Base-by-base conservation (phyloP, 495 filamentous ascomycete species). In the Aspergillus bertholletiae region DNA sequence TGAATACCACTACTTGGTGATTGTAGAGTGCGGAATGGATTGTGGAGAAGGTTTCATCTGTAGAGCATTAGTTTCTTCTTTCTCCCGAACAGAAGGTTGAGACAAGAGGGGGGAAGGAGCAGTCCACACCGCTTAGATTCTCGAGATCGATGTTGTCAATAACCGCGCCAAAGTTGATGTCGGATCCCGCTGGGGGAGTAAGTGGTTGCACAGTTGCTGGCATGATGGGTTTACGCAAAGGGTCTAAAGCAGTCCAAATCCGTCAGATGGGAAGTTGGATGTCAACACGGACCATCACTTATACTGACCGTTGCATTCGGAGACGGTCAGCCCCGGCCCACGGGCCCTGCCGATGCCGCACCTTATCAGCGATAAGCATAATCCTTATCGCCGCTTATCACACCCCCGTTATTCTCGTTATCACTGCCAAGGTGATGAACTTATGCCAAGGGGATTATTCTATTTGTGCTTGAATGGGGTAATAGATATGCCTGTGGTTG, bases 1-100 rank as follows among this genome's bases (percentile, higher is more conserved):
- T 89, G 71, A 90, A 77, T 21, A 90, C 75, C 30, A 89, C 74
- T 8, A 89, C 80, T 49, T 84, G 82, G 61, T 83, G 67, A 12
- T 67, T 73, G 71, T 86, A 88, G 13, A 90, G 76, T 1, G 83
- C 78, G 7, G 79, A 59, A 56, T 76, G 79, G 60, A 89, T 82
- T 15, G 75, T 59, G 24, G 71, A 63, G 57, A 88, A 88, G 57
- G 84, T 79, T 41, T 74, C 69, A 35, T 88, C 84, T 86, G 54
- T 24, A 47, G 35, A 40, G 44, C 5, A 56, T 51, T 34, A 40
- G 41, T 43, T 51, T 43, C 32, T 55, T 56, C 26, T 23, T 13
- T 7, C 54, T 20, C 32, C 1, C 0, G 20, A 6, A 4, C 9
- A 6, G n/a, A 27, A 24, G 20, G 12, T 17, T 11, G 21, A 35